Conservation (phyloP, 2,329 filamentous ascomycete genomes). For the Exophiala mesophila region DNA sequence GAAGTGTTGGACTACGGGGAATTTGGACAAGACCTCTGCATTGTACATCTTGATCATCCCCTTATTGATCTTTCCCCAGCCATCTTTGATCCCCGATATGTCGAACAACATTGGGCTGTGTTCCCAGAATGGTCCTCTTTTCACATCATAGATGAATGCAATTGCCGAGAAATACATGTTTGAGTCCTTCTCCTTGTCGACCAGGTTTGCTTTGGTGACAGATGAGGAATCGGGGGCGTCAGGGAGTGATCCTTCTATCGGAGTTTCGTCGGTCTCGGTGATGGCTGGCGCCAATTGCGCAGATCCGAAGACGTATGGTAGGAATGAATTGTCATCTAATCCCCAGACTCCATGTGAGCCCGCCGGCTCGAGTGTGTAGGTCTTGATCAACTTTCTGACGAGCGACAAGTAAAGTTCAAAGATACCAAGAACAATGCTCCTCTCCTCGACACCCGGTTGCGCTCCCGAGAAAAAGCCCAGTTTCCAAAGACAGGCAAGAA, state of each 20-base stretch:
- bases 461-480: constrained; percentile 64
- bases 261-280: constrained; percentile 57
- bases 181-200: constrained; percentile 58
- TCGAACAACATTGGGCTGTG: constrained; percentile 90
- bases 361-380: constrained; percentile 89
- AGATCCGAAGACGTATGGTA: constrained; percentile 92
- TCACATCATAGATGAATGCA: constrained; percentile 96
- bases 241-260: constrained; percentile 70
- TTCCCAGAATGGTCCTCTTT: constrained; percentile 93
- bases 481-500: constrained; percentile 87
- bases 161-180: constrained; percentile 95
- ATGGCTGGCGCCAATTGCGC: constrained; percentile 82
- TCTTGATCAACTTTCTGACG: constrained; percentile 75
- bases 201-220: constrained; percentile 60
- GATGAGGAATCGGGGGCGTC: constrained; percentile 67
- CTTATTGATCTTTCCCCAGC: constrained; percentile 99
- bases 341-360: constrained; percentile 98
- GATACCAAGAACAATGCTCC: constrained; percentile 73
- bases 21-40: constrained; percentile 91
- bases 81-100: constrained; percentile 80
- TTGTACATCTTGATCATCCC: constrained; percentile 99
- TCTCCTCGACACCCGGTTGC: constrained; percentile 55
- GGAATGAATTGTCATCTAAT: constrained; percentile 92
- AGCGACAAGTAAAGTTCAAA: constrained; percentile 83
- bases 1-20: constrained; percentile 97